Evolutionary conservation across 2,329 filamentous ascomycete genomes (phyloP).

Genomic region (Colletotrichum tabaci): DNA sequence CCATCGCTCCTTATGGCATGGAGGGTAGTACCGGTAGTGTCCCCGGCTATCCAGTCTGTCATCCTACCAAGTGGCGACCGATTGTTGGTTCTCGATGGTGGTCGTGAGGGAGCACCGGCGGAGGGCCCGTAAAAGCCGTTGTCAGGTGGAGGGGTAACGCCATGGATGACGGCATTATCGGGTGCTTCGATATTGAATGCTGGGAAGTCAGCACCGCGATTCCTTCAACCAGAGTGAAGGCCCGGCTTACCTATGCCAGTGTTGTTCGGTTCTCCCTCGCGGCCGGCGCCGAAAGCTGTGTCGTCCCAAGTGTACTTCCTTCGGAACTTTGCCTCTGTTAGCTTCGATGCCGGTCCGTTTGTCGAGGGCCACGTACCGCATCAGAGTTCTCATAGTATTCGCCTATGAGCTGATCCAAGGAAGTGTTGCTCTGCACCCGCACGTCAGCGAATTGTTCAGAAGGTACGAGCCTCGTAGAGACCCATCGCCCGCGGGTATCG

Average conservation of each 20-base stretch:
- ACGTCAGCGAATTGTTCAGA: constrained; percentile 9
- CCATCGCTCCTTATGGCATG: constrained; percentile 35
- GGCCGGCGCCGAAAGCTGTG: constrained; percentile 64
- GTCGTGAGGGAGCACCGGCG: constrained; percentile 68
- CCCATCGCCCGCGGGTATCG: constrained; percentile 8
- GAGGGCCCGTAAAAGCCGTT: constrained; percentile 51
- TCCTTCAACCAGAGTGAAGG: neutral
- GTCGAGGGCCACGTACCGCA: constrained; percentile 35
- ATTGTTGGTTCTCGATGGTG: constrained; percentile 73
- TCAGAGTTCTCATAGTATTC: constrained; percentile 67
- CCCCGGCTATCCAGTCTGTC: constrained; percentile 62
- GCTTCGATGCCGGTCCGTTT: constrained; percentile 8
- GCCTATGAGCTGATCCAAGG: constrained; percentile 63
- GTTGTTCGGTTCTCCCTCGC: constrained; percentile 64
- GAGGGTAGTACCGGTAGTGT: constrained; percentile 45
- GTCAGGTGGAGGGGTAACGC: constrained; percentile 58
- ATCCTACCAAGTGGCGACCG: constrained; percentile 70
- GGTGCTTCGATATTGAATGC: constrained; percentile 71
- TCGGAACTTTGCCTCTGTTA: constrained; percentile 55
- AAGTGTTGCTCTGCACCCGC: constrained; percentile 58
- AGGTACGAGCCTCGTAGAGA: neutral
- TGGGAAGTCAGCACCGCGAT: constrained; percentile 45
- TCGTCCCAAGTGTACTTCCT: constrained; percentile 71
- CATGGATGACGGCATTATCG: constrained; percentile 60
- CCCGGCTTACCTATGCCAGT: constrained; percentile 61